Conservation (phyloP, 352 stramenopile species). For the Phytophthora hibernalis region DNA sequence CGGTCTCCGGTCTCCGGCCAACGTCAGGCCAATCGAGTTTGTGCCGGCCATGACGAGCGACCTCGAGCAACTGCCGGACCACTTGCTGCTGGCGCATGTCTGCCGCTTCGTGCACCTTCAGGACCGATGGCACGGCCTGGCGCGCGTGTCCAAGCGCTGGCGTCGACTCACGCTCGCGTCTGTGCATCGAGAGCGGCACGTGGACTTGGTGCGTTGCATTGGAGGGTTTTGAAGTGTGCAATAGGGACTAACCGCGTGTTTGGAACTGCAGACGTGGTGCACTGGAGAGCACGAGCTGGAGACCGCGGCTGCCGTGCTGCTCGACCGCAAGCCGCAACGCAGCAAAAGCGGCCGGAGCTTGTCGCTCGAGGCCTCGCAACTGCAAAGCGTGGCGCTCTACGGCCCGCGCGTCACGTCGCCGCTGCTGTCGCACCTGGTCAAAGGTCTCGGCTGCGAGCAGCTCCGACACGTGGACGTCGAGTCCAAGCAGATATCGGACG, state of each 20-base stretch:
- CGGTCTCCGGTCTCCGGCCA: neutral
- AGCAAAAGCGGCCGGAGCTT: constrained; percentile 16
- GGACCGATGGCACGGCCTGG: constrained; percentile 62
- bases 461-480: constrained; percentile 66
- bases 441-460: constrained; percentile 43
- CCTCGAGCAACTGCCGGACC: constrained; percentile 52
- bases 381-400: constrained; percentile 67
- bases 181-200: constrained; percentile 49
- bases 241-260: constrained; percentile 2
- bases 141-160: constrained; percentile 67
- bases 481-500: constrained; percentile 75
- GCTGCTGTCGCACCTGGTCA: constrained; percentile 52
- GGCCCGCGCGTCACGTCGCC: constrained; percentile 58
- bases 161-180: constrained; percentile 61
- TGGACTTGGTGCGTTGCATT: constrained; percentile 59
- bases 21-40: neutral
- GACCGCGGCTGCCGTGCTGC: constrained; percentile 42
- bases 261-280: constrained; percentile 66
- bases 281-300: constrained; percentile 70
- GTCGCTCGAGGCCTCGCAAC: constrained; percentile 30
- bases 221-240: neutral
- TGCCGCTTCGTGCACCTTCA: constrained; percentile 65
- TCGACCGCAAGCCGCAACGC: constrained; percentile 19
- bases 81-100: constrained; percentile 51
- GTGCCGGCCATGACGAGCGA: neutral